These are phyloP conservation scores for Globisporangium spinosum DNA, from an alignment of 352 stramenopile genomes.

Conservation along the genomic window DNA sequence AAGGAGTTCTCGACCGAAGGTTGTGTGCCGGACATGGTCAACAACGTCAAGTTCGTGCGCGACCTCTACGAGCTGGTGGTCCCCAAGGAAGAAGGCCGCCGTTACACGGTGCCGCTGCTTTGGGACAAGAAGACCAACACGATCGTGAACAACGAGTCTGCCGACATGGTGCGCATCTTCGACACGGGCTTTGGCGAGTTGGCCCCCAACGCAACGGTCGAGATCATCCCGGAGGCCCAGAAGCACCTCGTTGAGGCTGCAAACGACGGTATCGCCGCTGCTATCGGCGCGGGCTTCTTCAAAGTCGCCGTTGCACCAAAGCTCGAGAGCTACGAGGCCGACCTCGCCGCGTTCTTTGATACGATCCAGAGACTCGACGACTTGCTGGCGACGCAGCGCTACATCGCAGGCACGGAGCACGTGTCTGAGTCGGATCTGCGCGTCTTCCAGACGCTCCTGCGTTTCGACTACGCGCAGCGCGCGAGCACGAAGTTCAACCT, in stretches of 20 bases:
- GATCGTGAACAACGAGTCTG: conserved; percentile 80
- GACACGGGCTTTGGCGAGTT: conserved; percentile 37
- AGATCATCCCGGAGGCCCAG: conserved; percentile 46
- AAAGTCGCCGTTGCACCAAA: conserved; percentile 43
- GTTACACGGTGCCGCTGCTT: conserved; percentile 62
- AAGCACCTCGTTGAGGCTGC: conserved; percentile 46
- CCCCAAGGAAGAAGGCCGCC: conserved; percentile 4
- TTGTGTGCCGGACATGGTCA: conserved; percentile 22
- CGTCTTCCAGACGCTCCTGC: conserved; percentile 24
- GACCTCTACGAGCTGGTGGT: conserved; percentile 38
- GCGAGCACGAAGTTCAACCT: conserved; percentile 33
- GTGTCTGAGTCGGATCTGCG: conserved; percentile 24
- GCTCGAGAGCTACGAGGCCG: conserved; percentile 46
- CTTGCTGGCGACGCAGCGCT: conserved; percentile 11
- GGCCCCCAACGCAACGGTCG: conserved; percentile 18
- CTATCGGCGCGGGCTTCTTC: conserved; percentile 45
- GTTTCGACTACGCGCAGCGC: conserved; percentile 26
- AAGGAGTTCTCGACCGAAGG: conserved; percentile 21
- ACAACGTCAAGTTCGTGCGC: conserved; percentile 22
- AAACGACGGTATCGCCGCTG: conserved; percentile 57
- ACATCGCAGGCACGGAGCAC: conserved; percentile 20
- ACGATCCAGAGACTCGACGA: conserved; percentile 25
- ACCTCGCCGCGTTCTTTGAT: conserved; percentile 19
- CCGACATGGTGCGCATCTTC: conserved; percentile 68
- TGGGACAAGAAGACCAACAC: conserved; percentile 59